Percentiles rank a stretch among this genome's conserved stretches.
phyloP scores from a whole-genome alignment of 805 yeast species.

The Metschnikowia dekortorum region DNA sequence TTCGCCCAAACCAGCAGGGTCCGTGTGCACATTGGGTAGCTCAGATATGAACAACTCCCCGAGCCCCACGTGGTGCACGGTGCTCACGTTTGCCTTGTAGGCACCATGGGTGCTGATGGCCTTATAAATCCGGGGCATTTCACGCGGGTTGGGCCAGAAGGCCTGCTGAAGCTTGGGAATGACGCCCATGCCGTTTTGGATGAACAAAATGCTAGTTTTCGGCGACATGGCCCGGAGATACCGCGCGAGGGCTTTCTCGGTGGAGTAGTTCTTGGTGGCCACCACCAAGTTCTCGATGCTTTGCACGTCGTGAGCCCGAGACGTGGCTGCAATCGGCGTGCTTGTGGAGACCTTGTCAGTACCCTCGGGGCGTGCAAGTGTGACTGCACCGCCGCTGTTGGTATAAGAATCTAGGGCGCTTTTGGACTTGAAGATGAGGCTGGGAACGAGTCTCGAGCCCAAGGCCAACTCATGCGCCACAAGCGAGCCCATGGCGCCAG shows the following conservation, averaged over 20 bases:
- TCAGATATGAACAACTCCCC: slow-evolving; percentile 60
- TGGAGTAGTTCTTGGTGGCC: slow-evolving; percentile 77
- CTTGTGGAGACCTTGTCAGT: slow-evolving; percentile 13
- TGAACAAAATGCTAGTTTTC: slow-evolving; percentile 53
- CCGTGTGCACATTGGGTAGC: slow-evolving; percentile 38
- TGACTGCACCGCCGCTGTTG: slow-evolving; percentile 36
- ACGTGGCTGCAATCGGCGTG: slow-evolving; percentile 22
- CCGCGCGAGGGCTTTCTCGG: slow-evolving; percentile 57
- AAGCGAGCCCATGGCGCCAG: slow-evolving; percentile 51
- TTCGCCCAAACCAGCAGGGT: neutral
- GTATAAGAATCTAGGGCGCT: slow-evolving; percentile 38
- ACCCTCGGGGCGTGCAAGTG: slow-evolving; percentile 21
- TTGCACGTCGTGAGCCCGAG: slow-evolving; percentile 16
- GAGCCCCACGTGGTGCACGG: slow-evolving; percentile 59
- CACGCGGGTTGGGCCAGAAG: slow-evolving; percentile 47
- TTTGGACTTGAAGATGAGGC: slow-evolving; percentile 33
- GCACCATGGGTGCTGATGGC: slow-evolving; percentile 88
- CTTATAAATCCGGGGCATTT: slow-evolving; percentile 58
- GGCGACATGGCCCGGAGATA: slow-evolving; percentile 45
- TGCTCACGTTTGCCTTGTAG: slow-evolving; percentile 38
- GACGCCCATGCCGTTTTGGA: slow-evolving; percentile 89
- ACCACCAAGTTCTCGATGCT: slow-evolving; percentile 57
- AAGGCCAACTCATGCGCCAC: slow-evolving; percentile 43
- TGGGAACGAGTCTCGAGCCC: slow-evolving; percentile 37
- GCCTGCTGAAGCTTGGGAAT: slow-evolving; percentile 45